phyloP scores from a whole-genome alignment of 2,329 filamentous ascomycete species.

The Cryphonectria nitschkei region DNA sequence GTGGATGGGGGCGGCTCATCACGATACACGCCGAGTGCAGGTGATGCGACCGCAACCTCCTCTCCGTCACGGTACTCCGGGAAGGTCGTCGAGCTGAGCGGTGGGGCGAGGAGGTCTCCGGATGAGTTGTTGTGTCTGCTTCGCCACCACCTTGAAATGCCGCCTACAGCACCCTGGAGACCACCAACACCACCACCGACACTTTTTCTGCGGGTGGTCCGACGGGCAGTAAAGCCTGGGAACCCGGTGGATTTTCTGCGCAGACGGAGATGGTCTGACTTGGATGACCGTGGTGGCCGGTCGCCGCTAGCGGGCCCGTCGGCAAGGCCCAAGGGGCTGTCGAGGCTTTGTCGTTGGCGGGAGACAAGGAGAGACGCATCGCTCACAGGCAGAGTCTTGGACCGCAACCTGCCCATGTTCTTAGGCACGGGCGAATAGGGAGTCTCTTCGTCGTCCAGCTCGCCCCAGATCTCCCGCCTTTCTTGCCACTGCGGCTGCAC shows the following conservation, averaged over 20 bases:
- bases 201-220: constrained; percentile 43
- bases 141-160: constrained; percentile 61
- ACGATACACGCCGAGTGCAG: constrained; percentile 9
- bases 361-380: constrained; percentile 43
- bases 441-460: constrained; percentile 74
- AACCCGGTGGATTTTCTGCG: constrained; percentile 65
- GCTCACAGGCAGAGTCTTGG: constrained; percentile 50
- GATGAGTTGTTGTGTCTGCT: constrained; percentile 20
- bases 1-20: constrained; percentile 14
- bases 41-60: constrained; percentile 13
- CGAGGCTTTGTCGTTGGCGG: constrained; percentile 40
- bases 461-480: constrained; percentile 82
- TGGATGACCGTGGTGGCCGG: constrained; percentile 17
- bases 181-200: constrained; percentile 39
- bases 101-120: constrained; percentile 15
- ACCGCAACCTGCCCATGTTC: constrained; percentile 45
- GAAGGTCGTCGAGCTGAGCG: constrained; percentile 21
- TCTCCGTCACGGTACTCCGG: constrained; percentile 31
- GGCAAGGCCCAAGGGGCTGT: constrained; percentile 30
- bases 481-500: constrained; percentile 58
- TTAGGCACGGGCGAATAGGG: constrained; percentile 42
- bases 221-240: constrained; percentile 61
- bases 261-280: constrained; percentile 40
- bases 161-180: constrained; percentile 55
- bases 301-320: constrained; percentile 18